Conservation (phyloP, 164 flowering plant genomes). For the Saururus chinensis region DNA sequence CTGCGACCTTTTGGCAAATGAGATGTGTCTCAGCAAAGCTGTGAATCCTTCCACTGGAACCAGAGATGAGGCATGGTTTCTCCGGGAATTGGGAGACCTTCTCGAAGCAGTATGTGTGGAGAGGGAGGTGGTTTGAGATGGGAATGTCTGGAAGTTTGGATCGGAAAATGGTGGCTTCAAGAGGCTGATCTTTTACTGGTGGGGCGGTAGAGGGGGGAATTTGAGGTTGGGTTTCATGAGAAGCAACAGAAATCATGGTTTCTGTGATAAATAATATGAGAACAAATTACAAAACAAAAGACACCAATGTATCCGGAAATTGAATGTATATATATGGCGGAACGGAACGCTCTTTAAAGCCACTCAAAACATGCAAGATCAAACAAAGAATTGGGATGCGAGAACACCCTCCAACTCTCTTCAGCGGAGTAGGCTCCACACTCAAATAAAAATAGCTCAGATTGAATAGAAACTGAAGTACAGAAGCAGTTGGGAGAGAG, state of each 20-base stretch:
- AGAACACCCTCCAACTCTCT: not conserved
- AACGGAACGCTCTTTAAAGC: no score
- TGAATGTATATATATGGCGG: no score
- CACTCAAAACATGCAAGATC: no score
- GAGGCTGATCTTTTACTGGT: not conserved
- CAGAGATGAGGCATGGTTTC: slow-evolving; percentile 41
- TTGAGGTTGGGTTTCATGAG: slow-evolving; percentile 17
- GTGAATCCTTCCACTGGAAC: slow-evolving; percentile 29
- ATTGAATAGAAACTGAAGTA: no score
- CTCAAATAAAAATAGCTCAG: no score
- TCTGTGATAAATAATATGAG: not conserved
- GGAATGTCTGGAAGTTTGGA: slow-evolving; percentile 59
- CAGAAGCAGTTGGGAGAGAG: no score
- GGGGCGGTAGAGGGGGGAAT: slow-evolving; percentile 1
- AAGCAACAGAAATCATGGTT: slow-evolving; percentile 26
- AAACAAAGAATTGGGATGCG: no score
- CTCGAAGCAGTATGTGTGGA: slow-evolving; percentile 59
- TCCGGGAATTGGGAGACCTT: slow-evolving; percentile 21
- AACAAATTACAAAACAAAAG: not conserved
- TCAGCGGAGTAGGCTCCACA: no score
- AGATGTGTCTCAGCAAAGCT: slow-evolving; percentile 42
- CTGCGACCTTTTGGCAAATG: slow-evolving; percentile 34
- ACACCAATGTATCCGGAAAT: not conserved
- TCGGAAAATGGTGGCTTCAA: slow-evolving; percentile 20
- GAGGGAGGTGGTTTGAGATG: slow-evolving; percentile 56